These are phyloP conservation scores for Lumnitzera littorea DNA, from an alignment of 345 rosid genomes.

Conservation along the genomic window DNA sequence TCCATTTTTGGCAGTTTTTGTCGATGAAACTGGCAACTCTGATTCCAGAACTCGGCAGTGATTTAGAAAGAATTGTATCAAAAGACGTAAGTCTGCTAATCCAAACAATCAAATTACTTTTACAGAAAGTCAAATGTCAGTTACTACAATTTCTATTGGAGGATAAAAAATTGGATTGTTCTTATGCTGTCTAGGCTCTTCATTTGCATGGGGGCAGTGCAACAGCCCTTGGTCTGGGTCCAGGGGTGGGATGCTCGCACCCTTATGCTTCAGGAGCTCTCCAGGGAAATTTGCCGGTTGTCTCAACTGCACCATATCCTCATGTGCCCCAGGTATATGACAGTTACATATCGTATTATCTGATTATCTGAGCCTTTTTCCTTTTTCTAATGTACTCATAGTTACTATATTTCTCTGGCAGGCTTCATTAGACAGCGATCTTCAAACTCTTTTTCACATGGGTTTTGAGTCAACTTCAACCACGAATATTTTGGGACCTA, in stretches of 20 bases:
- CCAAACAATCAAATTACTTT: too few relatives aligned
- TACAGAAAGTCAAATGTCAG: too few relatives aligned
- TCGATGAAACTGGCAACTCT: constrained; percentile 98
- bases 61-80: constrained; percentile 63
- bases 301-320: constrained; percentile 50
- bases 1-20: constrained; percentile 51
- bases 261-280: constrained; percentile 33
- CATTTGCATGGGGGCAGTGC: constrained; percentile 46
- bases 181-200: constrained; percentile 38
- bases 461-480: constrained; percentile 62
- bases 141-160: too few relatives aligned
- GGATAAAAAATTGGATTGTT: constrained; percentile 3
- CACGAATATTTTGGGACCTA: constrained; percentile 46
- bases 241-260: constrained; percentile 34
- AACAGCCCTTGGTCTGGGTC: constrained; percentile 33
- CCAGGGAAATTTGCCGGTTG: constrained; percentile 40
- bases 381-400: constrained; percentile 3
- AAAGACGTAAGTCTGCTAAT: constrained; percentile 57
- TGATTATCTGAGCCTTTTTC: background rate
- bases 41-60: constrained; percentile 67
- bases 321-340: constrained; percentile 50
- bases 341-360: background rate
- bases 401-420: constrained; percentile 14
- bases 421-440: constrained; percentile 56
- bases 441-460: constrained; percentile 71